Evolutionary conservation across 2,329 filamentous ascomycete genomes (phyloP), one percentile per base, ranked within the genome.

Genomic region (Alternaria hordeiaustralica): DNA sequence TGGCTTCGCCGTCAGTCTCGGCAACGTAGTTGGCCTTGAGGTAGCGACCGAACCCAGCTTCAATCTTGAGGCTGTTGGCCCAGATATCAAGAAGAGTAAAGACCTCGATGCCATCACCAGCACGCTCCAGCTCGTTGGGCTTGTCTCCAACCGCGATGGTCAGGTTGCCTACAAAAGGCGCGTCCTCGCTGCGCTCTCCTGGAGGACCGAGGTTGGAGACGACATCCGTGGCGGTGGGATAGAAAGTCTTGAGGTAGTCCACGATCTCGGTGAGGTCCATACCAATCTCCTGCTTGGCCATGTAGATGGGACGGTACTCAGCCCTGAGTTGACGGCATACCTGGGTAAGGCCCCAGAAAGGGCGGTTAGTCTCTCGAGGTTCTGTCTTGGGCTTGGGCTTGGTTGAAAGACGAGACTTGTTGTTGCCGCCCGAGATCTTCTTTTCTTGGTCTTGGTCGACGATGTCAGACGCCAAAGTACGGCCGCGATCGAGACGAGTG

Each of bases 11-110:
- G 44, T 78, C 75, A 6, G n/a, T n/a, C 33, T 66, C 61, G 4
- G 70, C 65, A 4, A 57, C 18, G 36, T 74, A 73, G 5, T 33
- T 13, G 4, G 10, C 21, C 15, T 63, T 61, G n/a, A 67, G 45
- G 28, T 77, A 78, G 6, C 75, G 67, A 9, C 75, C 75, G 41
- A 78, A 77, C 3, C 71, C 74, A 10, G 72, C 71, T 51, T 75
- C 68, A 20, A 78, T 70, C 50, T 70, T 71, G 46, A 64, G 58
- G 12, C 64, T 69, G 51, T 78, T 77, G 6, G 75, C 74, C 75
- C 74, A 78, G 2, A 74, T 45, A 9, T 74, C 64, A 10, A 78
- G 65, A 9, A 77, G 55, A 3, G 71, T 70, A 13, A 64, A 61
- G 4, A 74, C 47, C 20, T 78, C 71, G 12, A 76, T 60, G 2